These are phyloP conservation scores for Picea abies DNA, from an alignment of 83 land plant species.

Conservation along the genomic window DNA sequence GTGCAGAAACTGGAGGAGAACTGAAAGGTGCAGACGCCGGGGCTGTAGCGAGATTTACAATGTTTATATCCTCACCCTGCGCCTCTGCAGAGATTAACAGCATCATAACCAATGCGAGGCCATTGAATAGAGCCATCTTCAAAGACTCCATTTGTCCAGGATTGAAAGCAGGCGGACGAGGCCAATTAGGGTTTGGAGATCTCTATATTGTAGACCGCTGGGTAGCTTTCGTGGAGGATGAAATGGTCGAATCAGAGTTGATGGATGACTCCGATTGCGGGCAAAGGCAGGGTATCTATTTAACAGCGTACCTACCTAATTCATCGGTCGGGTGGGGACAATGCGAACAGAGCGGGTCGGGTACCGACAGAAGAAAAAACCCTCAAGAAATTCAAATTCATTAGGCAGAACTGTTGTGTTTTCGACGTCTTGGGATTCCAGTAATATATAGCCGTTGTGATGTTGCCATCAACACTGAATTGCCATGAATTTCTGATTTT, in stretches of 20 bases:
- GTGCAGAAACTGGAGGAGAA: slow-evolving; percentile 3
- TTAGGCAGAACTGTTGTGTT: background rate
- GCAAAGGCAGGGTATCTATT: background rate
- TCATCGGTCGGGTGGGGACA: too few species aligned
- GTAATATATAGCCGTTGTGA: too few species aligned
- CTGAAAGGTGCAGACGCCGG: background rate
- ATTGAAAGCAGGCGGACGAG: background rate
- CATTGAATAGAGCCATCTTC: background rate
- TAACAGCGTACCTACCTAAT: background rate
- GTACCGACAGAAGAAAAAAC: too few species aligned
- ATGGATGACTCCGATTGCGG: background rate
- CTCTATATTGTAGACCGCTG: background rate
- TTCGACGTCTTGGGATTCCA: background rate
- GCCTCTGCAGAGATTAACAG: background rate
- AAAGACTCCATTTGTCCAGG: background rate
- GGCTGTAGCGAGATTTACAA: slow-evolving; percentile 2
- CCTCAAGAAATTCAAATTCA: background rate
- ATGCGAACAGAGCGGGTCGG: background rate
- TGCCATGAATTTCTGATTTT: too few species aligned
- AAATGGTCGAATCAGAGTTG: background rate
- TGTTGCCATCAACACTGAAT: too few species aligned
- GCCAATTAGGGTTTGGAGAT: background rate
- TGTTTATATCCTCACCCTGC: background rate
- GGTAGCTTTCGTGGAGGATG: background rate
- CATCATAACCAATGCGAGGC: background rate